Evolutionary conservation across 2,329 filamentous ascomycete species (phyloP), one percentile per base, ranked within the genome.

Genomic region (Blumeria graminis): DNA sequence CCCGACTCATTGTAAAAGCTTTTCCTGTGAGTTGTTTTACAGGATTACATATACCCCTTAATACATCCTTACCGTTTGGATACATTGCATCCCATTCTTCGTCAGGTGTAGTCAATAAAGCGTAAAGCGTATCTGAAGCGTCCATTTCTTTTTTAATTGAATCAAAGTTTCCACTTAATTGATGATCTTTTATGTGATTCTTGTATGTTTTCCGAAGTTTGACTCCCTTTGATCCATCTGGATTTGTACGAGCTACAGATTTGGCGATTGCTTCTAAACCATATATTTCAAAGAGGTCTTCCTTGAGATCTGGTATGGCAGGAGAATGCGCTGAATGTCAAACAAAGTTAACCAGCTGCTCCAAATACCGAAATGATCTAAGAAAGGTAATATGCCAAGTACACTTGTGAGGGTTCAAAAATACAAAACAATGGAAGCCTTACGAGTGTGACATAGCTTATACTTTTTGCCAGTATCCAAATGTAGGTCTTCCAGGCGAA

Each of bases 181-280:
- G 77, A 35, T 82, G 69, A 50, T 73, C 74, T 70, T 82, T 82
- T 65, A 82, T 78, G 61, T 82, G 77, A 55, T 78, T 78, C 67
- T 82, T 82, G 70, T 82, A 82, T 14, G 78, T 81, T 65, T 82
- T 82, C 32, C 79, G 74, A 53, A 82, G 70, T 60, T 76, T 76
- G 63, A 82, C 82, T 71, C 81, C 82, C 66, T 80, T 76, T 9
- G 59, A 59, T 61, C 79, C 79, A 65, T 80, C 80, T 13, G 78
- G 76, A 64, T 80, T 76, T 56, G 76, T 76, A 59, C 79, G 74
- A 59, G 79, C 79, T 43, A 82, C 77, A 61, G 79, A 75, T 57
- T 74, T 73, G 57, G 79, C 78, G 56, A 82, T 72, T 55, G 67
- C 69, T 52, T 72, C 71, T 61, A 82, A 68, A 63, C 71, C 71